Base-by-base conservation (phyloP, 148 eudicot species). In the Rhododendron ferrugineum region DNA sequence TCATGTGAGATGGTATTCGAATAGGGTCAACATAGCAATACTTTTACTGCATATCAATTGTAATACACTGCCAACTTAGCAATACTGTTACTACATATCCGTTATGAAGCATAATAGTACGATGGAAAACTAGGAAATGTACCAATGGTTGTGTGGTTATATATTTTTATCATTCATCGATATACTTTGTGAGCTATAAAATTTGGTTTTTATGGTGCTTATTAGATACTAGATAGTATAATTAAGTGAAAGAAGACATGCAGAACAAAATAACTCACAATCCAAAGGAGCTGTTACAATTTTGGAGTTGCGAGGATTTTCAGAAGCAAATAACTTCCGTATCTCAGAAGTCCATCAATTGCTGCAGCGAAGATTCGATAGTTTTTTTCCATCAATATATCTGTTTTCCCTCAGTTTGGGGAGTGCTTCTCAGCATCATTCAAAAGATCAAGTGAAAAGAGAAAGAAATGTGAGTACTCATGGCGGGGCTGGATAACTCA, bases 401-500 rank as follows among this genome's bases (percentile, higher is more conserved):
- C 40, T 47, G 60, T 49, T 79, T 26, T 49, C 37, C 32, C 28
- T 42, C 23, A 5, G 6, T 26, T 49, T 47, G 34, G 60, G 58
- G 34, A 13, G 13, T 9, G 30, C 95, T 95, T 42, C 94, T 96
- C 62, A 96, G 97, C 87, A 96, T 96, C 73, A 96, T 95, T 85
- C 89, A 95, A 52, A 96, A 94, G 86, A 95, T 96, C 89, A 96
- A 96, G 93, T 88, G 88, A 46, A 96, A 95, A 75, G 99, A 95
- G 88, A 96, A 96, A 86, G 99, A 95, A 86, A 96, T 96, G 98
- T 91, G 97, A 68, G 94, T 95, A 85, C 93, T 96, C 47, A 92
- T 95, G 98, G 97, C 94, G 96, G 98, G 98, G 34, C 90, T 95
- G 47, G 97, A 95, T 73, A 95, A 95, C 85, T 95, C 98, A 0